These are phyloP conservation scores for Fusarium metavorans DNA, from an alignment of 2,329 filamentous ascomycete species.

Conservation along the genomic window DNA sequence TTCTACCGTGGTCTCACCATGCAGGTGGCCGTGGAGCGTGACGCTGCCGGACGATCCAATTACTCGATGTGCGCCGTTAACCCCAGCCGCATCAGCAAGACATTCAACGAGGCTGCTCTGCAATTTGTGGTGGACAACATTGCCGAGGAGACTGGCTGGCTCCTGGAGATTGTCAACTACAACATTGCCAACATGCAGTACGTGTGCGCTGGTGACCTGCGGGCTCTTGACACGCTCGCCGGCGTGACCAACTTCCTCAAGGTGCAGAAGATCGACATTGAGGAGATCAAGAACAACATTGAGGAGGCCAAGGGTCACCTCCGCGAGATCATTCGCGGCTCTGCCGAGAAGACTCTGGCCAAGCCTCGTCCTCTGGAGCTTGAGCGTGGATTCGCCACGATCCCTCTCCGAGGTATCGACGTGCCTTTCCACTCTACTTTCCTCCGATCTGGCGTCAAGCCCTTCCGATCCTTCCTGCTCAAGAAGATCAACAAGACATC, in stretches of 20 bases:
- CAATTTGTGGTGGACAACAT: constrained; percentile 98
- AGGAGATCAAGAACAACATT: constrained; percentile 87
- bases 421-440: constrained; percentile 99
- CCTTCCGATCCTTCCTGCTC: constrained; percentile 96
- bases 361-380: constrained; percentile 92
- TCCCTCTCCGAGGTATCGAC: constrained; percentile 96
- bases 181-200: constrained; percentile 83
- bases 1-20: constrained; percentile 99
- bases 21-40: constrained; percentile 98
- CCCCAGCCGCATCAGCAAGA: constrained; percentile 97
- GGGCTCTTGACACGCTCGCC: constrained; percentile 77
- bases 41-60: constrained; percentile 92
- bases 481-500: constrained; percentile 99
- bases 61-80: constrained; percentile 99
- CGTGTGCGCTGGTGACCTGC: constrained; percentile 77
- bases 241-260: constrained; percentile 96
- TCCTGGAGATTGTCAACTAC: constrained; percentile 99
- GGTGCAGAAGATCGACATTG: constrained; percentile 96
- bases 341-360: constrained; percentile 85
- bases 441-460: constrained; percentile 97
- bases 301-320: constrained; percentile 93
- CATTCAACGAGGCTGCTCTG: constrained; percentile 96
- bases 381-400: constrained; percentile 95
- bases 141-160: constrained; percentile 91
- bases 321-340: constrained; percentile 89